phyloP scores from a whole-genome alignment of 208 protist species.

The Novymonas esmeraldas region DNA sequence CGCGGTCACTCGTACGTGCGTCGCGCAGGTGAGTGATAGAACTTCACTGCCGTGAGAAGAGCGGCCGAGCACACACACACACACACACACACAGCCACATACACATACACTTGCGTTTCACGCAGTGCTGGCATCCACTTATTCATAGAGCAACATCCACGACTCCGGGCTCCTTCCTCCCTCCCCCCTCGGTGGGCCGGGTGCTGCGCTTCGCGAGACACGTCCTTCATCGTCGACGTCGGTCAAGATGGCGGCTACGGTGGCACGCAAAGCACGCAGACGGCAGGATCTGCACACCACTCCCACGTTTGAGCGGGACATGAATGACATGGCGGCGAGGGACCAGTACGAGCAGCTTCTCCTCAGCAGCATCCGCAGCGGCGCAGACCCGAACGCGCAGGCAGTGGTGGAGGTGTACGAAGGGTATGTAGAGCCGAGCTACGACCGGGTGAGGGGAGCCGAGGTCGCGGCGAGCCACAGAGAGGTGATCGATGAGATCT shows the following conservation, averaged over 20 bases:
- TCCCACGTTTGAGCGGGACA: slow-evolving; percentile 62
- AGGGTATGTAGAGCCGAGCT: slow-evolving; percentile 69
- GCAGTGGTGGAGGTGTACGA: slow-evolving; percentile 60
- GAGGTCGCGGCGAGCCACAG: slow-evolving; percentile 42
- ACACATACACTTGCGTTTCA: no score
- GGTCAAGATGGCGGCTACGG: slow-evolving; percentile 10
- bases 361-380: slow-evolving; percentile 68
- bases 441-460: slow-evolving; percentile 47
- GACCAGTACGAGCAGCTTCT: slow-evolving; percentile 87
- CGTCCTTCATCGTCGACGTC: neutral
- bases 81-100: neutral
- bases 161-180: no score
- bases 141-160: neutral
- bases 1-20: no score
- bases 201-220: no score
- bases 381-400: slow-evolving; percentile 69
- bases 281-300: slow-evolving; percentile 74
- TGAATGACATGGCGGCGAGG: slow-evolving; percentile 71
- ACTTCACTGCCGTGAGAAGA: no score
- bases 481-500: slow-evolving; percentile 46
- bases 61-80: neutral
- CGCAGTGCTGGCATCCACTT: no score
- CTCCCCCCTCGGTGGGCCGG: no score
- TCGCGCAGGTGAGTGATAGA: no score
- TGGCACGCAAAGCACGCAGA: slow-evolving; percentile 36